Conservation (phyloP, 2,329 filamentous ascomycete genomes). For the Leptodontidium sp. region DNA sequence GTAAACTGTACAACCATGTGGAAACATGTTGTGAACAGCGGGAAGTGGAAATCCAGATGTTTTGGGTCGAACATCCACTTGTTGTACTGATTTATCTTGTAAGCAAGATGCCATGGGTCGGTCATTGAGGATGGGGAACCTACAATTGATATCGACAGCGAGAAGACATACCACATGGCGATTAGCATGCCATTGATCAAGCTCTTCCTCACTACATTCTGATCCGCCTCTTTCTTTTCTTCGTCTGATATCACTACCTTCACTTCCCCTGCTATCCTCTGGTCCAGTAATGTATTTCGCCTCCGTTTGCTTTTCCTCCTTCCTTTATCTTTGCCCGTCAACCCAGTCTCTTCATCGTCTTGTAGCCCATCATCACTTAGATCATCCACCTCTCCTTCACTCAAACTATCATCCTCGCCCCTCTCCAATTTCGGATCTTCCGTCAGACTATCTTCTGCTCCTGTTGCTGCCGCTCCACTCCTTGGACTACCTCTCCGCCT, state of each 20-base stretch:
- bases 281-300: slow-evolving; percentile 73
- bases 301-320: slow-evolving; percentile 72
- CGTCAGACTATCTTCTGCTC: slow-evolving; percentile 30
- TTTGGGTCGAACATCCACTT: slow-evolving; percentile 98
- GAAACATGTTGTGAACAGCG: slow-evolving; percentile 91
- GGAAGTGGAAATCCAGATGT: slow-evolving; percentile 89
- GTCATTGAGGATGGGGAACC: slow-evolving; percentile 48
- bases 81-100: slow-evolving; percentile 74
- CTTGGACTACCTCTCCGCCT: slow-evolving; percentile 29
- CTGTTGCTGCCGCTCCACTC: slow-evolving; percentile 24
- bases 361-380: slow-evolving; percentile 74
- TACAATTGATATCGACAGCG: slow-evolving; percentile 89
- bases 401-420: slow-evolving; percentile 42
- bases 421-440: slow-evolving; percentile 36
- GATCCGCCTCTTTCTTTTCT: slow-evolving; percentile 79
- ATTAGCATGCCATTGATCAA: slow-evolving; percentile 84
- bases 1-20: slow-evolving; percentile 97
- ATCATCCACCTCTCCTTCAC: slow-evolving; percentile 64
- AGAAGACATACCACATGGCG: slow-evolving; percentile 87
- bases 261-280: slow-evolving; percentile 62
- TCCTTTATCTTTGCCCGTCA: slow-evolving; percentile 77
- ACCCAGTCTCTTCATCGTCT: slow-evolving; percentile 89
- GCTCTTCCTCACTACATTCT: slow-evolving; percentile 73
- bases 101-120: slow-evolving; percentile 5
- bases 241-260: slow-evolving; percentile 69